These are phyloP conservation scores for Gypsophila paniculata DNA, from an alignment of 179 eudicot genomes.

Conservation along the genomic window DNA sequence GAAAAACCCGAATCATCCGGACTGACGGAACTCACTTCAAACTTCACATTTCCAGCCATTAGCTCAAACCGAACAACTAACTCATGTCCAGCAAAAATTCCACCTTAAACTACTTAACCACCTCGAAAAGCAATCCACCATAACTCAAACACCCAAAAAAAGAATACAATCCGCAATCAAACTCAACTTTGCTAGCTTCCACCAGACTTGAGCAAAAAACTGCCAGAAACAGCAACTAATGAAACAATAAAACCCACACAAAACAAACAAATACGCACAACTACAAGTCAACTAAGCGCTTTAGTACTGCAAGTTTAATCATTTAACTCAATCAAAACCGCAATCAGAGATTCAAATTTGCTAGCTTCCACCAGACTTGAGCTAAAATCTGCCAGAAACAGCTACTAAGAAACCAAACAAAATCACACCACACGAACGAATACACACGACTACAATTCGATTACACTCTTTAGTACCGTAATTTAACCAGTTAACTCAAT, in stretches of 20 bases:
- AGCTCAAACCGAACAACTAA: conserved; percentile 25
- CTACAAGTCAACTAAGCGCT: not conserved
- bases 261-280: not conserved
- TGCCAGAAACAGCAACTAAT: conserved; percentile 25
- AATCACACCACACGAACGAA: not conserved
- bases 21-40: conserved; percentile 62
- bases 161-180: conserved; percentile 17
- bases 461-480: not conserved
- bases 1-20: conserved; percentile 53
- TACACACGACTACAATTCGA: not conserved
- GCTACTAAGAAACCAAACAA: conserved; percentile 17
- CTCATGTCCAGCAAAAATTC: conserved; percentile 34
- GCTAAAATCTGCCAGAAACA: conserved; percentile 25
- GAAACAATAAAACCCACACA: conserved; percentile 4
- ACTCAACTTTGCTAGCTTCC: not conserved
- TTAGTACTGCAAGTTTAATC: not conserved
- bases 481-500: conserved; percentile 6
- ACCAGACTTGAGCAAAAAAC: conserved; percentile 22
- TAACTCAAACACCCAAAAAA: conserved; percentile 12
- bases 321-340: conserved; percentile 13
- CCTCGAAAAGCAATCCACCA: conserved; percentile 22
- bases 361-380: conserved; percentile 10
- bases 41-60: conserved; percentile 74
- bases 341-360: conserved; percentile 5
- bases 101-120: conserved; percentile 22